Base-by-base conservation (phyloP, 768 basidiomycete species). In the Lentinula sp. region DNA sequence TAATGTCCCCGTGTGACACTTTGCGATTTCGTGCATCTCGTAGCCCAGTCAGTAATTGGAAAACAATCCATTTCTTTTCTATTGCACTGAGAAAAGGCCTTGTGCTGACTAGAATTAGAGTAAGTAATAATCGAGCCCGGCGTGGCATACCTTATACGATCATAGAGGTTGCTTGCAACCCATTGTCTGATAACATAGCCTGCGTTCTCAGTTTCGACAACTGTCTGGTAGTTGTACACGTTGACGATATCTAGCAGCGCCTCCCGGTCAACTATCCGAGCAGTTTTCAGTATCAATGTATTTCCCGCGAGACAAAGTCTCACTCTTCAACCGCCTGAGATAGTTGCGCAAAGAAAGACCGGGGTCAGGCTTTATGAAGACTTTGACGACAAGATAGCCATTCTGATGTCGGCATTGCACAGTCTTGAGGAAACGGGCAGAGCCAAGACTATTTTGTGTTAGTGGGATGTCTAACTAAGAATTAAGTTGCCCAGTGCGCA, bases 41-140 rank as follows among this genome's bases (percentile, higher is more conserved):
- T 45, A 99, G 80, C 2, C 88, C 93, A 31, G 85, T 88, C 62
- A 98, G 78, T 1, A 98, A 78, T 71, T 98, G 97, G 69, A 94
- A 99, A 0, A 90, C 87, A 61, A 98, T 93, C 97, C 96, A 99
- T 70, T 93, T 93, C 82, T 98, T 98, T 78, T 99, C 97, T 23
- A 98, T 82, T 63, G 80, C 72, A 63, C 86, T 89, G 43, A 99
- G 79, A 75, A 98, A 99, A 3, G 97, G 97, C 39, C 96, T 91
- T 2, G 95, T 98, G 69, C 97, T 99, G 66, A 1, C 48, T 48
- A 49, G 8, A 60, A 37, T 53, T 18, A 57, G 59, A 18, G 32
- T 31, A 32, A 28, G 48, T 56, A 28, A 35, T 28, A 34, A 23
- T 40, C 51, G 58, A 16, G 42, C 50, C 7, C 5, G 48, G 18